phyloP scores from a whole-genome alignment of 2,329 filamentous ascomycete genomes.

The Cladophialophora immunda region DNA sequence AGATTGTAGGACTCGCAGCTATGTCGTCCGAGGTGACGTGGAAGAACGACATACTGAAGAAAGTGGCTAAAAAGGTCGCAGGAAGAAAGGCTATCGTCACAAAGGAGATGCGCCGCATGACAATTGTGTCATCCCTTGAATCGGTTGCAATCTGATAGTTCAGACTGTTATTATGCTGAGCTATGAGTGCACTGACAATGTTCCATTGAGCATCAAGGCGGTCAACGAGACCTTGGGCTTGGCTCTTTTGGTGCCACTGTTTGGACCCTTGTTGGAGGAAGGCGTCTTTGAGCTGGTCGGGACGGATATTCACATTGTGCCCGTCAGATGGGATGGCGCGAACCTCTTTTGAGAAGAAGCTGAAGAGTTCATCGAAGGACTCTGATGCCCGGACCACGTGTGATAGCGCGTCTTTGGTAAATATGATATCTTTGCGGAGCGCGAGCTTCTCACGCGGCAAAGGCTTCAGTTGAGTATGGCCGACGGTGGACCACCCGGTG shows the following conservation, averaged over 20 bases:
- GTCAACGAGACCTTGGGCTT: conserved; percentile 8
- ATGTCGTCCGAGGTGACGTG: neutral
- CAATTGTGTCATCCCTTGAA: conserved; percentile 2
- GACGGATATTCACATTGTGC: neutral
- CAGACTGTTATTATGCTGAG: conserved; percentile 11
- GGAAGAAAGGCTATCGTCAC: conserved; percentile 17
- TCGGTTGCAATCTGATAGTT: conserved; percentile 10
- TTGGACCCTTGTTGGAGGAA: neutral
- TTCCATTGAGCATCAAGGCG: conserved; percentile 18
- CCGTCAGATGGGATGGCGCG: neutral
- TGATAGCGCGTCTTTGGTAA: neutral
- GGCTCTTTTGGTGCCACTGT: neutral
- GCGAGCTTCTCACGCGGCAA: conserved; percentile 3
- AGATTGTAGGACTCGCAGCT: conserved; percentile 1
- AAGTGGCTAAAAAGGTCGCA: conserved; percentile 19
- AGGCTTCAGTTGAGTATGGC: conserved; percentile 3
- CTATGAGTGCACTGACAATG: conserved; percentile 9
- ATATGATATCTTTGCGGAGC: conserved; percentile 11
- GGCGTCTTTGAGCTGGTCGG: neutral
- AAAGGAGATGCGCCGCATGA: conserved; percentile 13
- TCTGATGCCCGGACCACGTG: neutral
- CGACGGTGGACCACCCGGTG: conserved; percentile 11
- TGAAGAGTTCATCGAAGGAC: neutral
- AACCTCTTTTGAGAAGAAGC: conserved; percentile 3
- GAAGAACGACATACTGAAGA: conserved; percentile 25